Percentiles rank a stretch among this genome's conserved stretches.
phyloP scores from a whole-genome alignment of 2,329 filamentous ascomycete genomes.

The Anisogramma anomala region DNA sequence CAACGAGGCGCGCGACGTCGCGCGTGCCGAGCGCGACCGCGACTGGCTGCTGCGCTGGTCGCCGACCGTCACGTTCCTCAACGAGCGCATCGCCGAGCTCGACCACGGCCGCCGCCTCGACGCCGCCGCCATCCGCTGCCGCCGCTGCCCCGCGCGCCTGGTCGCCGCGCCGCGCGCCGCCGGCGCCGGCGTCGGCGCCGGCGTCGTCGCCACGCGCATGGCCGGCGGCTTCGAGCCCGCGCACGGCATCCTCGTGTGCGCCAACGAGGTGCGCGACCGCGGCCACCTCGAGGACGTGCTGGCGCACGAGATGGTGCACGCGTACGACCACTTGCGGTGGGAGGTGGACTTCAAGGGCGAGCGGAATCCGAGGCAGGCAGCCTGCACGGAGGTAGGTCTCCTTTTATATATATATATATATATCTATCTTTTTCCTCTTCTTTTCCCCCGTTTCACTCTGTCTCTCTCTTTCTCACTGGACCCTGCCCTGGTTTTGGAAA shows the following conservation, averaged over 20 bases:
- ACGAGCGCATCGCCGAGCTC: conserved; percentile 66
- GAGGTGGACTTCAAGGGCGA: conserved; percentile 70
- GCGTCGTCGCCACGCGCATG: conserved; percentile 72
- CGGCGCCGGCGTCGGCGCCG: conserved; percentile 76
- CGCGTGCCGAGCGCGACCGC: conserved; percentile 66
- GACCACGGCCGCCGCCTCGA: conserved; percentile 57
- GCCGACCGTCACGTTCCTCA: conserved; percentile 77
- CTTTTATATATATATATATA: not conserved
- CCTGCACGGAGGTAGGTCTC: conserved; percentile 71
- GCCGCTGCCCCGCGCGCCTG: conserved; percentile 56
- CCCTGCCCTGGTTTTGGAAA: too few species aligned
- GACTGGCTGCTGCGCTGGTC: conserved; percentile 78
- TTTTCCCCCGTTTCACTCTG: too few species aligned
- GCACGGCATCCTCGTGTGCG: conserved; percentile 83
- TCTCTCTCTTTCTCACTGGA: too few species aligned
- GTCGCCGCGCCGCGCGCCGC: conserved; percentile 56
- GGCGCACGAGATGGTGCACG: conserved; percentile 96
- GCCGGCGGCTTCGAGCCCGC: conserved; percentile 76
- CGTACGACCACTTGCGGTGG: conserved; percentile 85
- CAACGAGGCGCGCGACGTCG: conserved; percentile 68
- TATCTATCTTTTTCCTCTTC: too few species aligned
- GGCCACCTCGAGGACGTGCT: conserved; percentile 87
- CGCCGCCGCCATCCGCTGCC: conserved; percentile 65
- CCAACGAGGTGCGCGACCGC: conserved; percentile 73
- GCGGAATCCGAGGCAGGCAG: conserved; percentile 72